Percentiles rank a stretch among this genome's conserved stretches.
phyloP scores from a whole-genome alignment of 306 rosid genomes.

The Rubus parviflorus region DNA sequence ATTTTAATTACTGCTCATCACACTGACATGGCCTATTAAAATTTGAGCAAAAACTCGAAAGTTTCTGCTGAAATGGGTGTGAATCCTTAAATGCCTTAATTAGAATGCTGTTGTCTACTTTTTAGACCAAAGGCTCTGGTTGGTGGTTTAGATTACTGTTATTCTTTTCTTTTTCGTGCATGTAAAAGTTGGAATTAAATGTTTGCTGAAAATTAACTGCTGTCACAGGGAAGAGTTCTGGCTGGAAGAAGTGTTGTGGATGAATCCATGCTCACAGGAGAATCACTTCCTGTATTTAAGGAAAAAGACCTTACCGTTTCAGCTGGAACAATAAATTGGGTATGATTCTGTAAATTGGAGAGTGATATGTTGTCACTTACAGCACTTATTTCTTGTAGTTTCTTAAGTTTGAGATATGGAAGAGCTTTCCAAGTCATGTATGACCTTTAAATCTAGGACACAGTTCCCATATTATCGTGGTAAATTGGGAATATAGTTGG shows the following conservation, averaged over 20 bases:
- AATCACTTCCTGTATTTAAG: slow-evolving; percentile 93
- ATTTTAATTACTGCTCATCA: slow-evolving; percentile 15
- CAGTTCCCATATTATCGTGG: neutral
- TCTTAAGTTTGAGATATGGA: neutral
- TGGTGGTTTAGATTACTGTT: neutral
- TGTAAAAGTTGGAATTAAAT: slow-evolving; percentile 26
- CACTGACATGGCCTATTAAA: neutral
- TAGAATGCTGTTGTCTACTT: neutral
- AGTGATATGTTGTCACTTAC: neutral
- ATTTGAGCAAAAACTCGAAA: neutral
- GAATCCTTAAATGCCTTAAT: neutral
- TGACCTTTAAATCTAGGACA: slow-evolving; percentile 3
- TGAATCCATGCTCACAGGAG: slow-evolving; percentile 99
- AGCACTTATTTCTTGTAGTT: neutral
- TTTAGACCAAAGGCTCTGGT: neutral
- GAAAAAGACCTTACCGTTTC: slow-evolving; percentile 83
- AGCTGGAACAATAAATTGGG: slow-evolving; percentile 96
- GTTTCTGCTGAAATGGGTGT: neutral
- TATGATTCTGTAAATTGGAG: slow-evolving; percentile 39
- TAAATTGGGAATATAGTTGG: neutral
- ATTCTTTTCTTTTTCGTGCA: neutral
- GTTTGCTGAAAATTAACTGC: slow-evolving; percentile 33
- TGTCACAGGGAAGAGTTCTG: slow-evolving; percentile 72
- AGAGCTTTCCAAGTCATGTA: neutral
- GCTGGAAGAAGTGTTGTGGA: slow-evolving; percentile 98